A percentile compares a stretch with the other conserved stretches of the same genome.
These are phyloP conservation scores for Phytopythium boreale DNA, from an alignment of 352 stramenopile species.

Conservation along the genomic window DNA sequence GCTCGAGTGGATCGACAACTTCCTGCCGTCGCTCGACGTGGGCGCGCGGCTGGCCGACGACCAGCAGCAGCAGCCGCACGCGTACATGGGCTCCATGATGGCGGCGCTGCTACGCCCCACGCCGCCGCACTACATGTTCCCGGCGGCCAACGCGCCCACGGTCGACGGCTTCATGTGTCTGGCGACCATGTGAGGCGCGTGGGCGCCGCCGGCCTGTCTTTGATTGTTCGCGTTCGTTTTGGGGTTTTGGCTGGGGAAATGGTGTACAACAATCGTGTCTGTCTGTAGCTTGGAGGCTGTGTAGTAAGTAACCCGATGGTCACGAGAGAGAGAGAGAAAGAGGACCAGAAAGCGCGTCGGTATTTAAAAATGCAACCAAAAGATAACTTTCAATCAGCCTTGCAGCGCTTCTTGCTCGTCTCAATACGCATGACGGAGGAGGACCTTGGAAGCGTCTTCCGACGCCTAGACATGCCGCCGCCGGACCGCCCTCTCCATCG, in stretches of 20 bases:
- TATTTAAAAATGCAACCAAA: background rate
- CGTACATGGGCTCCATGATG: slow-evolving; percentile 26
- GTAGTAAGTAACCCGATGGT: background rate
- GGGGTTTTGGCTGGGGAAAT: background rate
- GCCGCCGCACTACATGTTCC: slow-evolving; percentile 18
- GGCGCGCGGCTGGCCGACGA: slow-evolving; percentile 16
- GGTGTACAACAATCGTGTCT: background rate
- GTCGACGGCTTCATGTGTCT: slow-evolving; percentile 23
- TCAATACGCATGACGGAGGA: too few species aligned
- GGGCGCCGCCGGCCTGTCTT: slow-evolving; percentile 5
- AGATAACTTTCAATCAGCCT: background rate
- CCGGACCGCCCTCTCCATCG: too few species aligned
- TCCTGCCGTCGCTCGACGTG: slow-evolving; percentile 44
- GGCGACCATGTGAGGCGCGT: slow-evolving; percentile 25
- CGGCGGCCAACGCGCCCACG: slow-evolving; percentile 10
- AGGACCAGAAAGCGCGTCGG: background rate
- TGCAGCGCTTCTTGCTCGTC: too few species aligned
- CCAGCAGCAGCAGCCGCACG: slow-evolving; percentile 4
- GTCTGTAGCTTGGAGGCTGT: background rate
- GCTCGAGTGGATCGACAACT: slow-evolving; percentile 67
- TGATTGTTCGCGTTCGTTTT: background rate
- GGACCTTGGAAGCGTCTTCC: too few species aligned
- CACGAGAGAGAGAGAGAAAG: background rate
- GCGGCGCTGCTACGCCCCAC: slow-evolving; percentile 14
- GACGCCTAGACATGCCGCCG: too few species aligned